Evolutionary conservation across 139 green algal genomes (phyloP), one percentile per base, ranked within the genome.

Genomic region (Zygnema cylindricum): DNA sequence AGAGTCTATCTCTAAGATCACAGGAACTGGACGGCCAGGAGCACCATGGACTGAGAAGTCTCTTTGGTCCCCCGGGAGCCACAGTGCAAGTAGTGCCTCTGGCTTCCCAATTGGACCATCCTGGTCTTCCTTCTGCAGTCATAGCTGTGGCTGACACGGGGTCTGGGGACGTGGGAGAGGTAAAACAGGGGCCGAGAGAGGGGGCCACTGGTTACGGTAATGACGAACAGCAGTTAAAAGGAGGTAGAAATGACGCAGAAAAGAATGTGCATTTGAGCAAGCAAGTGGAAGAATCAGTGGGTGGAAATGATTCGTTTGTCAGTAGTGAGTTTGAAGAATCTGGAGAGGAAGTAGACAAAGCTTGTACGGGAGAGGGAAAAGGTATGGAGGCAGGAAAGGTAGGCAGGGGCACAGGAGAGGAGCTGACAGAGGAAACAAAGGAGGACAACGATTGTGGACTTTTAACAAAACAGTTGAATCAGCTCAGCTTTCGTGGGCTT

Each of bases 391-490:
- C n/a, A n/a, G n/a, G n/a, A n/a, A n/a, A n/a, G n/a, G n/a, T n/a
- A n/a, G n/a, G n/a, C n/a, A n/a, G n/a, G n/a, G n/a, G n/a, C n/a
- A n/a, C n/a, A n/a, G n/a, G n/a, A n/a, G n/a, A n/a, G n/a, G n/a
- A n/a, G n/a, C n/a, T n/a, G n/a, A n/a, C n/a, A n/a, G n/a, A n/a
- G n/a, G n/a, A n/a, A n/a, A n/a, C n/a, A n/a, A n/a, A n/a, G n/a
- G n/a, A n/a, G n/a, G n/a, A n/a, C n/a, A n/a, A n/a, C n/a, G n/a
- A n/a, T n/a, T n/a, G n/a, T n/a, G n/a, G n/a, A n/a, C n/a, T n/a
- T 49, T 7, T 55, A 55, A 83, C 16, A 35, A 35, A 35, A 69
- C 33, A 35, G 71, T 83, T 32, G 76, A 83, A 63, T 63, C 49
- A 63, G 49, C 49, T 63, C 49, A 63, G 49, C 49, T 63, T 63